Evolutionary conservation across 2,329 filamentous ascomycete genomes (phyloP), one percentile per base, ranked within the genome.

Genomic region (Acarospora socialis): DNA sequence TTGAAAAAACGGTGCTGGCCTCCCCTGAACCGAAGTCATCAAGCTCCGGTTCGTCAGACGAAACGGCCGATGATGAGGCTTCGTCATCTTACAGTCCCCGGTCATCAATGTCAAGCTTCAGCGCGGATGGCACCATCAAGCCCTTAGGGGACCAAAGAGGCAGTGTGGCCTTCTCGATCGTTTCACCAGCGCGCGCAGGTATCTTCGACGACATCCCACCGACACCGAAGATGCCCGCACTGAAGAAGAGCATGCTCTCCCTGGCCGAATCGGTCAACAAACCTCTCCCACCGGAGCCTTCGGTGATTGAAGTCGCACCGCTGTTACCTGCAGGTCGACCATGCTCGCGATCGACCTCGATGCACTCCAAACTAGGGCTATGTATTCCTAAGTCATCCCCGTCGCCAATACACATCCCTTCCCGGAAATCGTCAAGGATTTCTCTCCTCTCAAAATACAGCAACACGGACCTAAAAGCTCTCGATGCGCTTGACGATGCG

Each of bases 261-360:
- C 36, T 42, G 7, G 48, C 47, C 1, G 37, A 47, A 14, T 40
- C 42, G 8, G 44, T 55, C 14, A 55, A 59, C 32, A 60, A 60
- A 30, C 55, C 57, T 5, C 46, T 61, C 4, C 57, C 58, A 10
- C 44, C 49, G 4, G 53, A 53, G 14, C 56, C 57, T 16, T 42
- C 45, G 2, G 45, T 50, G 32, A 33, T 24, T 21, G 41, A 44
- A 29, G 32, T 52, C 26, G 40, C 44, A 4, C 53, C 52, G 18
- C 35, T 41, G 8, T 12, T 12, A 22, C 21, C 12, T 12, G 21
- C 21, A 22, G 21, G 10, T 8, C 8, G 21, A 8, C 8, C 8
- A 22, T 12, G 8, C 8, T 37, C 41, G 17, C 41, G 37, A 15
- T 33, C 29, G 27, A 37, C 37, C 20, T 41, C 38, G 12, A 28